Evolutionary conservation across 805 yeast species (phyloP).

Genomic region (Pichia cephalocereana): DNA sequence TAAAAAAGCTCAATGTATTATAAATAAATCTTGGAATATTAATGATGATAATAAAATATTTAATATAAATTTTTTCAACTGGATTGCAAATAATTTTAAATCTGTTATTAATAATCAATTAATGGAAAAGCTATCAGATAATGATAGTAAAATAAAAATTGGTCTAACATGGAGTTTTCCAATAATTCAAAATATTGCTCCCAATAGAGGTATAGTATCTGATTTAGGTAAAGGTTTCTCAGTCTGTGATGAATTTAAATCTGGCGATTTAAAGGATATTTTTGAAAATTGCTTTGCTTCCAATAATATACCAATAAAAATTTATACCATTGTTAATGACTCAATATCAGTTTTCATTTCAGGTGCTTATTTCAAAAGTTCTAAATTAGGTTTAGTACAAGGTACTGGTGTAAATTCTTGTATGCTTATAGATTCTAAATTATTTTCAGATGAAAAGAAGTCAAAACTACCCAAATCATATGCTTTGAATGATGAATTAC

Average conservation of each 20-base stretch:
- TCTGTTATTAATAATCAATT: neutral
- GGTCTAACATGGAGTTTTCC: slow-evolving; percentile 57
- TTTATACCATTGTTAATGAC: slow-evolving; percentile 46
- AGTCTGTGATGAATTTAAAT: slow-evolving; percentile 33
- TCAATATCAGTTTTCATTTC: slow-evolving; percentile 58
- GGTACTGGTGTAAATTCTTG: slow-evolving; percentile 65
- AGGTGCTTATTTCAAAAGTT: slow-evolving; percentile 29
- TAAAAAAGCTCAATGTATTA: slow-evolving; percentile 10
- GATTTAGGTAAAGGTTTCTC: slow-evolving; percentile 57
- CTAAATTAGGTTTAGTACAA: slow-evolving; percentile 46
- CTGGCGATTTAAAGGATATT: slow-evolving; percentile 33
- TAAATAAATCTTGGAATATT: slow-evolving; percentile 7
- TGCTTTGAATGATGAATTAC: neutral
- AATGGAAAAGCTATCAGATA: slow-evolving; percentile 1
- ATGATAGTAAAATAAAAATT: slow-evolving; percentile 21
- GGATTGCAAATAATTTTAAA: slow-evolving; percentile 1
- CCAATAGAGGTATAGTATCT: slow-evolving; percentile 36
- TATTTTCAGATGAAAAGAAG: neutral
- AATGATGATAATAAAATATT: slow-evolving; percentile 3
- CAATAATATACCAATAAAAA: slow-evolving; percentile 24
- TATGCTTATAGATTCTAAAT: slow-evolving; percentile 23
- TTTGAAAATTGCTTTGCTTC: slow-evolving; percentile 24
- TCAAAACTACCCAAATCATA: too few relatives aligned
- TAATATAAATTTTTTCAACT: slow-evolving; percentile 1
- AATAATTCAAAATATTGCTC: slow-evolving; percentile 27